Base-by-base conservation (phyloP, 2,329 filamentous ascomycete genomes). In the Gremmenia infestans region DNA sequence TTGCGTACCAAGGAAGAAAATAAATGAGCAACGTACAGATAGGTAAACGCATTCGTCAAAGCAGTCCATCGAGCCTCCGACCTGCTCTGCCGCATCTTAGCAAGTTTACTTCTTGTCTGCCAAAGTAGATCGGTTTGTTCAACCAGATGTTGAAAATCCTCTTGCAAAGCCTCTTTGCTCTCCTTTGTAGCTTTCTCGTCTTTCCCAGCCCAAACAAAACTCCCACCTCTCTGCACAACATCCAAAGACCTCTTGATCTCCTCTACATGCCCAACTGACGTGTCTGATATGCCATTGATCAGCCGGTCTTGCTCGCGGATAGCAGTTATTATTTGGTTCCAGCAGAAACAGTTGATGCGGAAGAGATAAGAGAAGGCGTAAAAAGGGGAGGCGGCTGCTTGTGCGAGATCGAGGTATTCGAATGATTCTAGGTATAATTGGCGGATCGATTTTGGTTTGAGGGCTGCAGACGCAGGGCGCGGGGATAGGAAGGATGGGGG, bases 21-120 rank as follows among this genome's bases (percentile, higher is more conserved):
- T 15, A 40, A 19, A 15, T 12, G 19, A 28, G 45, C 22, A n/a
- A 59, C 61, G 40, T 57, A 66, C 56, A 68, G 39, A 48, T 67
- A 68, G 4, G 66, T 68, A 49, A 68, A 68, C 1, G 62, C 63
- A 43, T 67, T 66, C 3, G 65, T 67, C 4, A 68, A 51, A 14
- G 61, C 50, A 19, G 49, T 60, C 59, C 60, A 64, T 35, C 65
- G 52, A 12, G 59, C 47, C 48, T 68, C 63, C 3, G 58, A 48
- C 37, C 62, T 60, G 40, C 50, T 56, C 45, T 61, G 56, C 5
- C 61, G 53, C 11, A 67, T 58, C 2, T 56, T 43, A 3, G 57
- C 42, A 60, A 66, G 64, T 43, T 65, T 66, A 14, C 61, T 53
- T 37, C 65, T 53, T 9, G 53, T 62, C 46, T 63, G 37, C 65